These are phyloP conservation scores for Botrytis aclada DNA, from an alignment of 2,329 filamentous ascomycete species.

Conservation along the genomic window DNA sequence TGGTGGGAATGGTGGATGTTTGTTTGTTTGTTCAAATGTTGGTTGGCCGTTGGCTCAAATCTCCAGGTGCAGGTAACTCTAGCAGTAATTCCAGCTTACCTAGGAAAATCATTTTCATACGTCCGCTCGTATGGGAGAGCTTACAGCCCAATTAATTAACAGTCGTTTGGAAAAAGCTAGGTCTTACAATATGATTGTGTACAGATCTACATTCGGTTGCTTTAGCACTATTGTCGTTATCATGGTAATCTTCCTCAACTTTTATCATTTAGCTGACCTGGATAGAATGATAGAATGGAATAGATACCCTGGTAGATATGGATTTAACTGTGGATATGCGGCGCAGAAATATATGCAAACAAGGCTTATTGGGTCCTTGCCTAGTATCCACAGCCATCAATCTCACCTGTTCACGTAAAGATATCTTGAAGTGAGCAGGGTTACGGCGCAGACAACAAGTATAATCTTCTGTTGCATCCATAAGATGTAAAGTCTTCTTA, in stretches of 20 bases:
- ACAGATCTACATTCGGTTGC: not conserved
- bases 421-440: slow-evolving; percentile 1
- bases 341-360: not conserved
- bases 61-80: not conserved
- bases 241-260: not conserved
- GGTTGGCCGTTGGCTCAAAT: not conserved
- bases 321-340: slow-evolving; percentile 4
- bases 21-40: not conserved
- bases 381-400: not conserved
- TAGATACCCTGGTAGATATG: not conserved
- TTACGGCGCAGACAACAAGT: not conserved
- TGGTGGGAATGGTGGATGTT: not conserved
- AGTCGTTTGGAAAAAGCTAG: not conserved
- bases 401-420: slow-evolving; percentile 14
- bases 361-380: slow-evolving; percentile 12
- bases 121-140: not conserved
- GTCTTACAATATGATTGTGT: not conserved
- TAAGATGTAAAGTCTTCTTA: not conserved
- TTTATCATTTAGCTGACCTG: not conserved
- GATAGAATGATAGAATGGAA: not conserved
- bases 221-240: not conserved
- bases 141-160: not conserved
- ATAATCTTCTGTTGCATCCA: not conserved
- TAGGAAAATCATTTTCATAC: not conserved
- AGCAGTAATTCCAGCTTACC: not conserved